Evolutionary conservation across 2,329 filamentous ascomycete species (phyloP), one percentile per base, ranked within the genome.

Genomic region (Colletotrichum trifolii): DNA sequence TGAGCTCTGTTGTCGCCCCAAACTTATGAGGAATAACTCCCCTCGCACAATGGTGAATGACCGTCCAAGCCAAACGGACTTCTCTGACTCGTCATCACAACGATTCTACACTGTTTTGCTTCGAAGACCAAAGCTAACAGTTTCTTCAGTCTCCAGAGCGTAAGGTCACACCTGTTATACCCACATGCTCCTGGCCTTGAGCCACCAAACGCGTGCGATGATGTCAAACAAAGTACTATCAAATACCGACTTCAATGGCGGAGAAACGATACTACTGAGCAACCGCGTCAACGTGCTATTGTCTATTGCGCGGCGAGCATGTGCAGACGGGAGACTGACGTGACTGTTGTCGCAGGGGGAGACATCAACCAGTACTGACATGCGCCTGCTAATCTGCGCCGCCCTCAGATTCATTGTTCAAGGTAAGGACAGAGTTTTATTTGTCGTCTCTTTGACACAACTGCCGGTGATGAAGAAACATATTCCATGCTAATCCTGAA

Each of bases 401-500:
- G 34, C 7, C 50, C 1, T 15, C 38, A 49, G 61, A 8, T 52
- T 9, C 34, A 2, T 8, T 17, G 58, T 45, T 57, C 62, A 64
- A 71, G 74, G 76, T 77, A 72, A 73, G 70, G 36, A 49, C 68
- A 15, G 39, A 57, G 63, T 68, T 68, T 63, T 65, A 60, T 43
- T 72, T 69, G 64, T 66, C 54, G 69, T 53, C 67, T 62, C 60
- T 64, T 58, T 55, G 52, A 34, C 48, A 66, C 13, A 63, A 53
- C 68, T 73, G 70, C 67, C 69, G 80, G 80, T 91, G 90, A 92
- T 92, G 89, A 86, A 74, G 82, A 82, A 81, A 85, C 79, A 83
- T 81, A 88, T 89, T 91, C 88, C 87, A 91, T 92, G 89, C 89
- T 92, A 91, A 91, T 87, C 81, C 90, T 83, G 89, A 92, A 88